Conservation (phyloP, 31 red algal genomes). For the Porphyra umbilicalis region DNA sequence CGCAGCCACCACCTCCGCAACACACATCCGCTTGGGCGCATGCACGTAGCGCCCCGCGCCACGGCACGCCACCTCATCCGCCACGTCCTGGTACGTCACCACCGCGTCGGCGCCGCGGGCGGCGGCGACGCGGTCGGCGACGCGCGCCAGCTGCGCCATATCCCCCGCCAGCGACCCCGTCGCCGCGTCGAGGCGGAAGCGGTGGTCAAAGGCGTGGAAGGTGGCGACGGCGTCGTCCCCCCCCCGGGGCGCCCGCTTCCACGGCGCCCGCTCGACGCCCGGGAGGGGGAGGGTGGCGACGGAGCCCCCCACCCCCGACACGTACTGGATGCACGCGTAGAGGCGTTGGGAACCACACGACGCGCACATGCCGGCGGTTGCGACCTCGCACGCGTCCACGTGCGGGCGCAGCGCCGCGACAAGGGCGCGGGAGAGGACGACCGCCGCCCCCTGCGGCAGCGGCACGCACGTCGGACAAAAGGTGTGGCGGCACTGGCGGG, state of each 20-base stretch:
- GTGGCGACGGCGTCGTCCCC: slow-evolving; percentile 24
- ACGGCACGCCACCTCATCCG: slow-evolving; percentile 37
- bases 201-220: slow-evolving; percentile 37
- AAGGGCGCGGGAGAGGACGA: slow-evolving; percentile 61
- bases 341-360: slow-evolving; percentile 84
- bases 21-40: background rate
- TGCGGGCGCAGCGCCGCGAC: slow-evolving; percentile 68
- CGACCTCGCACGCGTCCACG: slow-evolving; percentile 66
- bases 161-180: slow-evolving; percentile 26
- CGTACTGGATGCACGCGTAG: slow-evolving; percentile 76
- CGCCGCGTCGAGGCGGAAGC: slow-evolving; percentile 10
- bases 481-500: slow-evolving; percentile 52
- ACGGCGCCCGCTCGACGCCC: slow-evolving; percentile 42
- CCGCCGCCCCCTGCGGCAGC: slow-evolving; percentile 62
- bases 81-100: slow-evolving; percentile 33
- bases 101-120: slow-evolving; percentile 6
- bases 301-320: background rate
- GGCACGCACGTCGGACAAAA: slow-evolving; percentile 66
- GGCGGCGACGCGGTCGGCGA: slow-evolving; percentile 15
- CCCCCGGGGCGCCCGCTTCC: slow-evolving; percentile 43
- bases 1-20: background rate
- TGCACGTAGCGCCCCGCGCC: slow-evolving; percentile 21
- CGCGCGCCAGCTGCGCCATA: slow-evolving; percentile 41
- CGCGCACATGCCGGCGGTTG: slow-evolving; percentile 43
- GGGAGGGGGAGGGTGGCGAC: slow-evolving; percentile 24